Evolutionary conservation across 1,139 yeast species (phyloP), one percentile per base, ranked within the genome.

Genomic region (Trichomonascaceae sp.): DNA sequence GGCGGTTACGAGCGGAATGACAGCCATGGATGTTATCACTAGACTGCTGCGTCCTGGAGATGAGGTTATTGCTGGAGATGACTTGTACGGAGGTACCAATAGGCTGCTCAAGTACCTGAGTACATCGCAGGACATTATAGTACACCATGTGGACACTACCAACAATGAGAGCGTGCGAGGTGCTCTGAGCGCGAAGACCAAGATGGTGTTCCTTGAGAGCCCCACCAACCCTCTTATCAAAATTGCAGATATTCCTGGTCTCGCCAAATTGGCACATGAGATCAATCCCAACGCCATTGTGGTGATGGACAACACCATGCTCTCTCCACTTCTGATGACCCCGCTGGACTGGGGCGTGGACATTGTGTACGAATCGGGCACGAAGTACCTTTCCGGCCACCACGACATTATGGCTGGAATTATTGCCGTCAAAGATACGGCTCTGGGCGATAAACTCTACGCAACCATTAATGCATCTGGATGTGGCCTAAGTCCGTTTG

Each of bases 351-450:
- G 79, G 45, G 93, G 92, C 13, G 92, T 77, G 22, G 96, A 85
- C 54, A 79, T 85, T 41, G 93, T 82, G 38, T 85, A 85, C 56
- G 96, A 85, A 55, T 76, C 89, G 13, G 96, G 93, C 13, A 85
- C 96, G 37, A 85, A 85, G 58, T 85, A 81, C 52, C 64, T 85
- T 44, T 81, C 84, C 50, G 96, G 96, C 8, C 96, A 85, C 56
- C 96, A 85, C 56, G 96, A 85, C 56, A 74, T 85, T 48, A 85
- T 85, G 96, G 95, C 94, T 13, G 96, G 96, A 36, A 74, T 80
- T 14, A 65, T 85, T 40, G 93, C 93, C 18, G 75, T 80, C 16
- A 68, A 79, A 43, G 65, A 67, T 32, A 57, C 69, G 20, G 63
- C 66, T 38, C 61, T 85, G 37, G 89, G 87, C 5, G 77, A 80